phyloP scores from a whole-genome alignment of 495 filamentous ascomycete species.

The Aspergillus sparsus region DNA sequence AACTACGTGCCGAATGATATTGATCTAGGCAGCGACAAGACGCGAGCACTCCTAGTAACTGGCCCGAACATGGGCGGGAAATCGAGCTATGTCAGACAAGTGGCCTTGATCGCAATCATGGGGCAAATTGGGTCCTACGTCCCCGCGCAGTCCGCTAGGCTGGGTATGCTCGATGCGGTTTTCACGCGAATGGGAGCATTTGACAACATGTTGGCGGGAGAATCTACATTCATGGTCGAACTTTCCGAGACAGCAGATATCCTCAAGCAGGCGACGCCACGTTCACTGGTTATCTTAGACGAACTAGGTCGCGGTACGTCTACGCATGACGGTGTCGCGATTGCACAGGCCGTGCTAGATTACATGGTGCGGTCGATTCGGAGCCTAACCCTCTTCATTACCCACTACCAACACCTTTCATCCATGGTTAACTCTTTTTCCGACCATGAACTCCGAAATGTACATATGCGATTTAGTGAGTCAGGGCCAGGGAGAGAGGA shows the following conservation, averaged over 20 bases:
- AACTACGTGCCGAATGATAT: constrained; percentile 93
- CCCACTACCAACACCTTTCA: constrained; percentile 89
- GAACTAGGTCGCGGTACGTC: constrained; percentile 90
- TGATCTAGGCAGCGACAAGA: constrained; percentile 58
- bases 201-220: constrained; percentile 94
- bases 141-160: constrained; percentile 68
- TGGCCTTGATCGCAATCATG: constrained; percentile 90
- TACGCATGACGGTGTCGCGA: constrained; percentile 95
- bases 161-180: constrained; percentile 87
- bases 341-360: constrained; percentile 87
- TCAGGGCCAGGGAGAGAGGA: constrained; percentile 40
- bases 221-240: constrained; percentile 98
- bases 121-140: constrained; percentile 95
- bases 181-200: constrained; percentile 96
- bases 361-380: constrained; percentile 72
- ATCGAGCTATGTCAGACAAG: constrained; percentile 87
- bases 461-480: constrained; percentile 82
- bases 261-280: constrained; percentile 78
- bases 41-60: constrained; percentile 83
- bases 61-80: constrained; percentile 99
- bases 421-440: constrained; percentile 67
- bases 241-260: constrained; percentile 89
- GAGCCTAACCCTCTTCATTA: constrained; percentile 90
- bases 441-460: constrained; percentile 63
- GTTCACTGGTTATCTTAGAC: constrained; percentile 87